Evolutionary conservation across 257 asterid genomes (phyloP), one percentile per base, ranked within the genome.

Genomic region (Salvia hispanica): DNA sequence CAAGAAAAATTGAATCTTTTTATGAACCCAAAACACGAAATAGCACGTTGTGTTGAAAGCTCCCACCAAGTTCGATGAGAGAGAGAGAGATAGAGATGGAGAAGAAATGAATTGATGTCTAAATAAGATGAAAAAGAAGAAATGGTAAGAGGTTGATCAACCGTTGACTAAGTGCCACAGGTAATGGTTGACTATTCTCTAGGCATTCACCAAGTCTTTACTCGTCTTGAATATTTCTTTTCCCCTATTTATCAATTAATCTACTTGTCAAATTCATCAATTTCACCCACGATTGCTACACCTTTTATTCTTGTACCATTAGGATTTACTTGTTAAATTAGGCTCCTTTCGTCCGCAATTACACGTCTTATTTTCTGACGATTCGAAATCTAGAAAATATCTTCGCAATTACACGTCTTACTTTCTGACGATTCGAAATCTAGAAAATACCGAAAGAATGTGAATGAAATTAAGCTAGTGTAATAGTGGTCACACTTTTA

Each of bases 221-320:
- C 84, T 73, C 81, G 77, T 79, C 81, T 69, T 45, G 77, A 70
- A 53, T 11, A 7, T 53, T 78, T 78, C 71, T 58, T 58, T 58
- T 12, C 48, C 10, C 13, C 6, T 31, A 2, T 31, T 28, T 6
- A 48, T n/a, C 54, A 6, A 48, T n/a, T 25, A 6, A 40, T 7
- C 45, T 40, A 7, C 3, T 25, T 25, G 2, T 25, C 31, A 25
- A 25, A 2, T 25, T 25, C 31, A 25, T 2, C 2, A 25, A 25
- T 25, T 25, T 25, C 31, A 25, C 31, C 31, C 31, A 25, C 31
- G 31, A 25, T 25, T 25, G 31, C 31, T 25, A 25, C 31, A 25
- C 31, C 31, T 25, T 25, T 21, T 21, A 21, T 21, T 21, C 25
- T 21, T 2, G 25, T 2, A 21, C 2, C 25, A 21, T 21, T 21